Evolutionary conservation across 768 basidiomycete genomes (phyloP).

Genomic region (Ephemerocybe angulata): DNA sequence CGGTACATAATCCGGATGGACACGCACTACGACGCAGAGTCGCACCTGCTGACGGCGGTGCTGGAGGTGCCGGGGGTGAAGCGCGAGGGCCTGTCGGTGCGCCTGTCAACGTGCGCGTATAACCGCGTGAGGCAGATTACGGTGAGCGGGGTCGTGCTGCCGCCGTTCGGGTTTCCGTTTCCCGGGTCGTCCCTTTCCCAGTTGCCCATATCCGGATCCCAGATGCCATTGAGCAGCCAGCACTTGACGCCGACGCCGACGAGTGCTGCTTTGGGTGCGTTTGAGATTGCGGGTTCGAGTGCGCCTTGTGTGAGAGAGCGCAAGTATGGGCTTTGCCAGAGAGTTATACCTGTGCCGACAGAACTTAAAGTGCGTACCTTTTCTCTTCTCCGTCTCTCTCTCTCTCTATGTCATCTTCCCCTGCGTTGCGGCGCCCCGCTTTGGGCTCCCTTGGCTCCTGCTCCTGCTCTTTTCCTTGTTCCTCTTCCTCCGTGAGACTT

Average conservation of each 20-base stretch:
- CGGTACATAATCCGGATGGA: slow-evolving; percentile 54
- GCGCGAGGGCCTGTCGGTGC: slow-evolving; percentile 53
- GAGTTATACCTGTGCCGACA: slow-evolving; percentile 51
- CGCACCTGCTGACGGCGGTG: slow-evolving; percentile 50
- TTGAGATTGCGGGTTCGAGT: slow-evolving; percentile 4
- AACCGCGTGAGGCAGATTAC: slow-evolving; percentile 62
- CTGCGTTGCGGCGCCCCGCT: slow-evolving; percentile 9
- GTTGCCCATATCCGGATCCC: no score
- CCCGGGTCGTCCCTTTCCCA: no score
- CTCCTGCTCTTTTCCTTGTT: neutral
- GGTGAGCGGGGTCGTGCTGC: slow-evolving; percentile 44
- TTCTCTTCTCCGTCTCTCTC: slow-evolving; percentile 13
- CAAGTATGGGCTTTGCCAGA: slow-evolving; percentile 46
- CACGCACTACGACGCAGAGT: slow-evolving; percentile 51
- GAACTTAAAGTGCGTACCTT: slow-evolving; percentile 49
- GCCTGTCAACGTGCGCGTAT: slow-evolving; percentile 56
- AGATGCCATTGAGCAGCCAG: slow-evolving; percentile 1
- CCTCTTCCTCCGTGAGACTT: slow-evolving; percentile 8
- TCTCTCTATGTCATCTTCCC: neutral
- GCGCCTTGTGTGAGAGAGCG: slow-evolving; percentile 45
- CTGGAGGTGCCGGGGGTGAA: slow-evolving; percentile 71
- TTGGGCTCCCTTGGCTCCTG: slow-evolving; percentile 10
- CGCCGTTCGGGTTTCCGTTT: slow-evolving; percentile 45
- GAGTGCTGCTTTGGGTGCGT: neutral
- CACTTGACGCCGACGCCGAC: neutral